phyloP scores from a whole-genome alignment of 2,329 filamentous ascomycete species.

The Trichophyton verrucosum region DNA sequence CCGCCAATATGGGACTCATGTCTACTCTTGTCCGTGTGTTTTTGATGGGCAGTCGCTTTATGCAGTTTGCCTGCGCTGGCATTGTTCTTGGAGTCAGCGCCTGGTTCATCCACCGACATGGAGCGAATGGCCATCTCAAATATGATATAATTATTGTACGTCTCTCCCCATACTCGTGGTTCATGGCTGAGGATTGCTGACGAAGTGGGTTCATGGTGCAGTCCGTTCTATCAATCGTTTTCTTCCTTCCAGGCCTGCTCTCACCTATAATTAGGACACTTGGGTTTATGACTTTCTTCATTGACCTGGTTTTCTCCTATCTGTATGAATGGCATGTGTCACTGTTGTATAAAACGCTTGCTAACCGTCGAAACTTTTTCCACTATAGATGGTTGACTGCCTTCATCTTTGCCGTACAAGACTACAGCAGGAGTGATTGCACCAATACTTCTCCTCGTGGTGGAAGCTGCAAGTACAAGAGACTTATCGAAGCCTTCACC shows the following conservation, averaged over 20 bases:
- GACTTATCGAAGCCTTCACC: slow-evolving; percentile 33
- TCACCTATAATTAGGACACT: slow-evolving; percentile 29
- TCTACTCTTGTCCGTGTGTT: slow-evolving; percentile 2
- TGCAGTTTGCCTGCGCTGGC: slow-evolving; percentile 30
- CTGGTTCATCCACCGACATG: slow-evolving; percentile 27
- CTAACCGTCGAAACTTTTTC: not conserved
- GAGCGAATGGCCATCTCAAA: slow-evolving; percentile 24
- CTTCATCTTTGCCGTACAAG: slow-evolving; percentile 37
- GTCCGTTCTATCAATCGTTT: slow-evolving; percentile 28
- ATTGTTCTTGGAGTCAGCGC: slow-evolving; percentile 33
- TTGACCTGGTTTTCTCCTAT: slow-evolving; percentile 37
- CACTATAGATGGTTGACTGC: slow-evolving; percentile 34
- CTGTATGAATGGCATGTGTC: slow-evolving; percentile 21
- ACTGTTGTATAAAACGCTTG: not conserved
- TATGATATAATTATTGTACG: slow-evolving; percentile 32
- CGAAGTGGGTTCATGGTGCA: slow-evolving; percentile 7
- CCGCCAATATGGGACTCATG: not conserved
- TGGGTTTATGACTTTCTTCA: slow-evolving; percentile 26
- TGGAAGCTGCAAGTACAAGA: slow-evolving; percentile 27
- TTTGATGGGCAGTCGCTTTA: slow-evolving; percentile 11
- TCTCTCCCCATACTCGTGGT: not conserved
- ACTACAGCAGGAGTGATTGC: slow-evolving; percentile 30
- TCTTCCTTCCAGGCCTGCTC: slow-evolving; percentile 33
- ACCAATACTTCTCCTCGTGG: slow-evolving; percentile 22
- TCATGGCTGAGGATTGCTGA: not conserved